Evolutionary conservation across 2,329 filamentous ascomycete species (phyloP), one percentile per base, ranked within the genome.

Genomic region (Apiospora hydei): DNA sequence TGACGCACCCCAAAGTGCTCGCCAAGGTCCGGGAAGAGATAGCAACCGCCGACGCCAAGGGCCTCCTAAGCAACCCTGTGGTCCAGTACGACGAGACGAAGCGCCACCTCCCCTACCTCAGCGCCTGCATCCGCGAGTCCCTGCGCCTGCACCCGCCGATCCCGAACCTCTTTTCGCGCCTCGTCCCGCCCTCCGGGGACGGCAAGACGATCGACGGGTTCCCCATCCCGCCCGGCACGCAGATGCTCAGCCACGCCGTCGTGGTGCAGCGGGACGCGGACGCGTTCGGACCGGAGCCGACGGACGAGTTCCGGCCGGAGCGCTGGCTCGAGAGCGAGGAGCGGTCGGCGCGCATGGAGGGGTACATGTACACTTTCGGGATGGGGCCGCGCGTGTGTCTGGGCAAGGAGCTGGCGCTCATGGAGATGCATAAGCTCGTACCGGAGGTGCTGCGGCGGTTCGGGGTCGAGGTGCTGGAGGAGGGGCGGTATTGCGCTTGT

Each of bases 1-100:
- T 73, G n/a, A 70, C 47, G 16, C n/a, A 73, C 53, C 71, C 72
- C 3, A 5, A 26, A 16, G 67, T 47, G 0, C 26, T 72, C 30
- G 67, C 67, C 6, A 13, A 24, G 10, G 67, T 69, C 0, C 44
- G 67, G 16, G 16, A n/a, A 16, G 67, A 69, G 67, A 14, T 69
- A 2, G 16, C 44, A 0, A 5, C 11, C 8, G 67, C 67, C 18
- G 44, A 49, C 5, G 44, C 67, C 26, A 46, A 49, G 11, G 67
- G 67, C 10, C 16, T 6, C 18, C 67, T 69, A 2, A 69, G 44
- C 67, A 18, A 24, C 14, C 67, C 44, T 1, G 67, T 69, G 8
- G 44, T 69, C 16, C 67, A 49, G 67, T 69, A 69, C 44, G 67
- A 69, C 44, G 67, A 69, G 26, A 38, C 67, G 26, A 49, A 49